phyloP scores from a whole-genome alignment of 495 filamentous ascomycete genomes.

The Hypoxylon perforatum region DNA sequence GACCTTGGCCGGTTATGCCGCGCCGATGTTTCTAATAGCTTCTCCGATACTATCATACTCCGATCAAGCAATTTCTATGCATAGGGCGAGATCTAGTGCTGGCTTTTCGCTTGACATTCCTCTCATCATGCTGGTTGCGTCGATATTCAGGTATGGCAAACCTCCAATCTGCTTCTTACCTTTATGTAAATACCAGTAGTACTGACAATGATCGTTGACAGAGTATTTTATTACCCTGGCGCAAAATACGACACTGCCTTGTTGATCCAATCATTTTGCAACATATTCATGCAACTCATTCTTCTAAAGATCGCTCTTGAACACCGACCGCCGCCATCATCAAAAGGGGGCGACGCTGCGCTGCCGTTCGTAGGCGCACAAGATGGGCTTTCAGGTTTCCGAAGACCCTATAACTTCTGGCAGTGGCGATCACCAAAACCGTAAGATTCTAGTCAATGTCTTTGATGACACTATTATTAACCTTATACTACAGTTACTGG shows the following conservation, averaged over 20 bases:
- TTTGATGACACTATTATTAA: conserved; percentile 13
- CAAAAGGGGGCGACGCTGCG: conserved; percentile 65
- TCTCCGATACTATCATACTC: conserved; percentile 89
- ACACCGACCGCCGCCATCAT: conserved; percentile 75
- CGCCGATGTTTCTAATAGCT: conserved; percentile 73
- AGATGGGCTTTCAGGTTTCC: conserved; percentile 60
- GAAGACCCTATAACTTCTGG: conserved; percentile 92
- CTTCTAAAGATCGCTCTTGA: conserved; percentile 91
- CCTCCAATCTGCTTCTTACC: background rate
- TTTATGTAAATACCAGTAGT: background rate
- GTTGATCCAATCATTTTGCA: conserved; percentile 86
- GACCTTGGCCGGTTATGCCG: conserved; percentile 59
- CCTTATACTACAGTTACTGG: conserved; percentile 75
- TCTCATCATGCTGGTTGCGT: conserved; percentile 96
- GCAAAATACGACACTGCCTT: conserved; percentile 83
- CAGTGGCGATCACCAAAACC: conserved; percentile 86
- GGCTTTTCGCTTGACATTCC: conserved; percentile 93
- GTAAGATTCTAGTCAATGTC: conserved; percentile 56
- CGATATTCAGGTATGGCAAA: conserved; percentile 79
- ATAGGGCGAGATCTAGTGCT: conserved; percentile 80
- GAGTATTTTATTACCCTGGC: conserved; percentile 94
- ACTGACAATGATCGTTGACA: conserved; percentile 47
- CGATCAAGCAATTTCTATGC: conserved; percentile 92
- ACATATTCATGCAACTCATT: conserved; percentile 83
- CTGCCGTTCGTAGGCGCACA: conserved; percentile 66